phyloP scores from a whole-genome alignment of 352 stramenopile species.

The Globisporangium uncinulatum region DNA sequence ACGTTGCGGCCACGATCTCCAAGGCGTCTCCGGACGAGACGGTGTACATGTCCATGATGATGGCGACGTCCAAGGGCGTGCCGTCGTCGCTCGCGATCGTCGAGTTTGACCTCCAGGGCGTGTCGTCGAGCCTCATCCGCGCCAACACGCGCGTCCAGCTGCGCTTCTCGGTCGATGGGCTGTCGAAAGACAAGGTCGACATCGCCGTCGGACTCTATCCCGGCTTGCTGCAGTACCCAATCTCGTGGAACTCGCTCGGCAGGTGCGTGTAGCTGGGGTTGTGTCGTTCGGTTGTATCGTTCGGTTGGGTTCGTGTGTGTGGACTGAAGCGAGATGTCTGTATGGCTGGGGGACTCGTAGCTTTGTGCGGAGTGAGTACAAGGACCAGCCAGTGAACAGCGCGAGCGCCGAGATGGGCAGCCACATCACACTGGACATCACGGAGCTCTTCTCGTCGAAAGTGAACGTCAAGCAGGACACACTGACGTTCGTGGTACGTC shows the following conservation, averaged over 20 bases:
- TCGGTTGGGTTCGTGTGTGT: too few relatives aligned
- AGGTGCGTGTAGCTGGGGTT: slow-evolving; percentile 16
- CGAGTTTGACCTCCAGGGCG: slow-evolving; percentile 59
- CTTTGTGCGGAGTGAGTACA: slow-evolving; percentile 31
- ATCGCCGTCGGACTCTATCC: slow-evolving; percentile 46
- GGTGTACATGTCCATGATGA: slow-evolving; percentile 49
- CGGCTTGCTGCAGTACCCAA: slow-evolving; percentile 38
- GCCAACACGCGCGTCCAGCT: slow-evolving; percentile 66
- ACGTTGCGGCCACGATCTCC: slow-evolving; percentile 54
- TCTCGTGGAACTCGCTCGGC: slow-evolving; percentile 57
- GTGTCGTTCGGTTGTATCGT: too few relatives aligned
- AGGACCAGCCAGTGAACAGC: slow-evolving; percentile 48
- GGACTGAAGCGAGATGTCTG: too few relatives aligned
- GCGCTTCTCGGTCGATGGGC: slow-evolving; percentile 59
- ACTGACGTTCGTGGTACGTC: slow-evolving; percentile 48
- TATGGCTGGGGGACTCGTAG: neutral
- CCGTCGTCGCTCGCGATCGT: slow-evolving; percentile 56
- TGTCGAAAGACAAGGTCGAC: slow-evolving; percentile 37
- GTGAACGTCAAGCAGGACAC: slow-evolving; percentile 37
- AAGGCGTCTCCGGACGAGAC: slow-evolving; percentile 34
- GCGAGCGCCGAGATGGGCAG: slow-evolving; percentile 44
- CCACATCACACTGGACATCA: slow-evolving; percentile 77
- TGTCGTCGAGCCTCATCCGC: slow-evolving; percentile 60
- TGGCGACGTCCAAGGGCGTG: slow-evolving; percentile 37
- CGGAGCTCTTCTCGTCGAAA: slow-evolving; percentile 55